These are phyloP conservation scores for Coniella lustricola DNA, from an alignment of 2,329 filamentous ascomycete species.

Conservation along the genomic window DNA sequence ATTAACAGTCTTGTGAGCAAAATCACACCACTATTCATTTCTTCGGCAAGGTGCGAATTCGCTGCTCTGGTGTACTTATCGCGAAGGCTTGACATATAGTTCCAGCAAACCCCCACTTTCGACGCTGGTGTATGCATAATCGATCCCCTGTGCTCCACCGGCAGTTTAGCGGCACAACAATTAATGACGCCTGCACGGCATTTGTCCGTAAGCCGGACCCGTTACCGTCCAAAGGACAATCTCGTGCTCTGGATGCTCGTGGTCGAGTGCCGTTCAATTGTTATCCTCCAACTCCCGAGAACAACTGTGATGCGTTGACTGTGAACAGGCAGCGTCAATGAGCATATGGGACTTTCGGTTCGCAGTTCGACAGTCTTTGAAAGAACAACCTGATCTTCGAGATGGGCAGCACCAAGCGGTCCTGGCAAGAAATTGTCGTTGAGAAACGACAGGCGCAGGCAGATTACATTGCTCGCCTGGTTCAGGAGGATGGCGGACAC, in stretches of 20 bases:
- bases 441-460: conserved; percentile 1
- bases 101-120: background rate
- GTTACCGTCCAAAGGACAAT: background rate
- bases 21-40: background rate
- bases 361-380: background rate
- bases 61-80: background rate
- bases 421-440: conserved; percentile 9
- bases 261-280: no score
- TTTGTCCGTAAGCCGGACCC: no score
- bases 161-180: no score
- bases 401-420: background rate
- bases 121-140: background rate
- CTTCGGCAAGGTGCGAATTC: background rate
- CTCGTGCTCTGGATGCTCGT: background rate
- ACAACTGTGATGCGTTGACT: no score
- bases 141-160: background rate
- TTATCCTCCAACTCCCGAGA: no score
- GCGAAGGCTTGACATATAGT: background rate
- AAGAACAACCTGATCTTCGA: no score
- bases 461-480: background rate
- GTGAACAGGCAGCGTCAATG: background rate
- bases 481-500: background rate
- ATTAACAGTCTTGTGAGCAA: background rate
- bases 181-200: no score
- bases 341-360: background rate